Conservation (phyloP, 768 basidiomycete species). For the Pholiota molesta region DNA sequence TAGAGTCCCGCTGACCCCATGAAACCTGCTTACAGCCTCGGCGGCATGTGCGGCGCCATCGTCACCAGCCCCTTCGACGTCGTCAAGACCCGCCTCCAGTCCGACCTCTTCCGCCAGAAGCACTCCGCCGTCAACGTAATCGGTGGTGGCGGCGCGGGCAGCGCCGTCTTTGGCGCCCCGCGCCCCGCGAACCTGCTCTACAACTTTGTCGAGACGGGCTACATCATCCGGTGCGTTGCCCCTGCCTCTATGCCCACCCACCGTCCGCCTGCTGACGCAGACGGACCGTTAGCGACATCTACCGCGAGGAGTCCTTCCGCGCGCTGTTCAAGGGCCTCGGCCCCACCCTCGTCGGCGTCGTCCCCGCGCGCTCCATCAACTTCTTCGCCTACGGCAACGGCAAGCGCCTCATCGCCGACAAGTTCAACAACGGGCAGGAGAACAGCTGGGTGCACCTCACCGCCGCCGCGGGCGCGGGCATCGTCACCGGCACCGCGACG, state of each 20-base stretch:
- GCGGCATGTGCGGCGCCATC: slow-evolving; percentile 97
- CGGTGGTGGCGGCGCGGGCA: slow-evolving; percentile 30
- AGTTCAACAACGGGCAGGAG: slow-evolving; percentile 80
- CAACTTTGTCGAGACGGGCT: slow-evolving; percentile 94
- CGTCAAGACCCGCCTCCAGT: slow-evolving; percentile 96
- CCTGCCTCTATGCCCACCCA: neutral
- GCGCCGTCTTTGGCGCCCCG: slow-evolving; percentile 40
- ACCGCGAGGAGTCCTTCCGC: slow-evolving; percentile 81
- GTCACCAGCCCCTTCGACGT: slow-evolving; percentile 98
- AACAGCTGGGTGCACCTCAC: slow-evolving; percentile 84
- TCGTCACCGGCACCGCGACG: slow-evolving; percentile 86
- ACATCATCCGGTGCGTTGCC: slow-evolving; percentile 74
- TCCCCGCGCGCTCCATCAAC: slow-evolving; percentile 96
- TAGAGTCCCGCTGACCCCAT: slow-evolving; percentile 4
- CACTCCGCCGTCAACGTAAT: slow-evolving; percentile 41
- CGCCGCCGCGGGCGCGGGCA: slow-evolving; percentile 85
- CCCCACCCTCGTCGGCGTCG: slow-evolving; percentile 90
- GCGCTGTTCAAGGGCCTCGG: slow-evolving; percentile 95
- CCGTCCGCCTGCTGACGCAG: neutral
- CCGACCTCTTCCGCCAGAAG: slow-evolving; percentile 67
- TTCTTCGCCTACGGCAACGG: slow-evolving; percentile 99
- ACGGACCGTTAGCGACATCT: slow-evolving; percentile 66
- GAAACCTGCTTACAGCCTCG: slow-evolving; percentile 58
- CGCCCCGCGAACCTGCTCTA: slow-evolving; percentile 66
- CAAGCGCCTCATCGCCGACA: slow-evolving; percentile 85